Evolutionary conservation across 1,284 basidiomycete genomes (phyloP).

Genomic region (Tremellales sp.): DNA sequence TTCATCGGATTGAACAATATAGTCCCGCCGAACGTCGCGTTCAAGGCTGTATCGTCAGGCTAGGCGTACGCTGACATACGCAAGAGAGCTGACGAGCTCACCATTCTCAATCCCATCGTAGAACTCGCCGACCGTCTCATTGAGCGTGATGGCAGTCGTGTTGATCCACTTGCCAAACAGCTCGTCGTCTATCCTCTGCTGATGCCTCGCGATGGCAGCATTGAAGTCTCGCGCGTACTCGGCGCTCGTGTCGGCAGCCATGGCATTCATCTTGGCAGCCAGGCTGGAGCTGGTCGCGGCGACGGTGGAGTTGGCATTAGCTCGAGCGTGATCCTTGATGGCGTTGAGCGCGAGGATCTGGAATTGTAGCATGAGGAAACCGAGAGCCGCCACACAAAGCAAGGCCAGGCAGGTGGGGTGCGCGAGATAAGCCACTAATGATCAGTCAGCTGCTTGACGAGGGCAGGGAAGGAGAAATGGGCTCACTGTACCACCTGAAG

Average conservation of each 20-base stretch:
- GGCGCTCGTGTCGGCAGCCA: constrained; percentile 72
- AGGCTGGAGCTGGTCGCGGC: constrained; percentile 67
- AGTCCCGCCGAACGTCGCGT: constrained; percentile 72
- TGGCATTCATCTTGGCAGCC: constrained; percentile 69
- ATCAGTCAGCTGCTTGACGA: not conserved
- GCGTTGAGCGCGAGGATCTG: constrained; percentile 74
- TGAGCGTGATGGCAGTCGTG: constrained; percentile 80
- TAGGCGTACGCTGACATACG: constrained; percentile 6
- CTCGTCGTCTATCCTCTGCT: constrained; percentile 74
- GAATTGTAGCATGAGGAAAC: constrained; percentile 79
- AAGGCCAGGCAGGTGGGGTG: constrained; percentile 84
- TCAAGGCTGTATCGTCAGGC: constrained; percentile 49
- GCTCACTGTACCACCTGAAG: constrained; percentile 47
- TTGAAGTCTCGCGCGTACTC: constrained; percentile 75
- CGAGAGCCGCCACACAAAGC: constrained; percentile 83
- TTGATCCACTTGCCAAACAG: constrained; percentile 88
- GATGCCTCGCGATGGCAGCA: constrained; percentile 60
- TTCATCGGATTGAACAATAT: constrained; percentile 74
- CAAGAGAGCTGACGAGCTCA: constrained; percentile 18
- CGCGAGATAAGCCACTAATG: constrained; percentile 69
- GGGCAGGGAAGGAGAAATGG: not conserved
- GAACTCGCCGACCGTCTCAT: constrained; percentile 55
- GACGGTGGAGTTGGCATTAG: constrained; percentile 59
- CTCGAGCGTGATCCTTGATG: constrained; percentile 61
- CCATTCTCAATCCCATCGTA: constrained; percentile 49